phyloP scores from a whole-genome alignment of 2,329 filamentous ascomycete species.

The Trichoderma guizhouense region DNA sequence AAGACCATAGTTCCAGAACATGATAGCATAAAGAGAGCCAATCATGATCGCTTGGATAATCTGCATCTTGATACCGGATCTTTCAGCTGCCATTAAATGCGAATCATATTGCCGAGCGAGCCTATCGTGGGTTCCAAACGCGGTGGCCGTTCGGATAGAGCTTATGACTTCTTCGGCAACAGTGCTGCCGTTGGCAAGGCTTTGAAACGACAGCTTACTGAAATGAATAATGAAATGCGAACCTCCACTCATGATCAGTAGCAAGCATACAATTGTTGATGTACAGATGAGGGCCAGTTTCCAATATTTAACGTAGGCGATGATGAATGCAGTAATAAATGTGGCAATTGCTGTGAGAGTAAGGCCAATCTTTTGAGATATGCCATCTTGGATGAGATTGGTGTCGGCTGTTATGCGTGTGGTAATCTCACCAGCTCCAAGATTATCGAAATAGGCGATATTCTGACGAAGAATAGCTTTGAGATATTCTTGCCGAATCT shows the following conservation, averaged over 20 bases:
- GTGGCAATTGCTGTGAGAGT: constrained; percentile 41
- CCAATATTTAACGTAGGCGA: constrained; percentile 52
- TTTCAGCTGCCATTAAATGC: constrained; percentile 23
- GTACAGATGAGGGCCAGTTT: constrained; percentile 43
- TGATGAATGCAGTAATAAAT: constrained; percentile 43
- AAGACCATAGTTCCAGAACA: constrained; percentile 36
- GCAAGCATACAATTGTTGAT: background rate
- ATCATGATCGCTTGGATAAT: constrained; percentile 33
- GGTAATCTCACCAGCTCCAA: constrained; percentile 35
- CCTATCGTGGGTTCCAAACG: constrained; percentile 36
- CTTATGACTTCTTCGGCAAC: constrained; percentile 39
- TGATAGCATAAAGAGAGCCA: constrained; percentile 32
- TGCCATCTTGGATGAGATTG: constrained; percentile 52
- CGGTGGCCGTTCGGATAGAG: constrained; percentile 38
- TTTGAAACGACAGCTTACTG: background rate
- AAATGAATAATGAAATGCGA: background rate
- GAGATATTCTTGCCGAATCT: constrained; percentile 41
- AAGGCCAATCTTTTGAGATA: constrained; percentile 48
- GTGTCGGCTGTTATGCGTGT: constrained; percentile 38
- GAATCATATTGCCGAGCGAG: constrained; percentile 31
- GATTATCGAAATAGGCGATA: constrained; percentile 47
- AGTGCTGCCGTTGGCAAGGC: background rate
- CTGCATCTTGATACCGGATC: constrained; percentile 30
- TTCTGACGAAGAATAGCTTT: constrained; percentile 45
- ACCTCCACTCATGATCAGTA: background rate